Conservation (phyloP, 1,284 basidiomycete species). For the Coriolopsis trogii region DNA sequence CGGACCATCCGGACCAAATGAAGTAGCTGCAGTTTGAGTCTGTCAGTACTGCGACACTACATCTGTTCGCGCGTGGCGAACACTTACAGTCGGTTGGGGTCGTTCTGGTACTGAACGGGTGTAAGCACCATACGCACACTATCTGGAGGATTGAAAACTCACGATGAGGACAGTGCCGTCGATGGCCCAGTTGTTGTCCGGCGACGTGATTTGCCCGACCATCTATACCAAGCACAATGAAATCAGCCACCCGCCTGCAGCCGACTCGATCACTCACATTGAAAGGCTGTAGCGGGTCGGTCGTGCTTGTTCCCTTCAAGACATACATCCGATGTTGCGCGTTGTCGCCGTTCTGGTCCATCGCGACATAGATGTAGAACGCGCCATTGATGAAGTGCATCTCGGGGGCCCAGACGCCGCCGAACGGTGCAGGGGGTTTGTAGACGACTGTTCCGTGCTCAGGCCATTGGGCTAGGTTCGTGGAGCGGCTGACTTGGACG, state of each 20-base stretch:
- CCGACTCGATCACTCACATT: not conserved
- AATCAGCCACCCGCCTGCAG: not conserved
- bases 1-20: slow-evolving; percentile 10
- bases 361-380: slow-evolving; percentile 10
- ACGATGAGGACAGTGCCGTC: slow-evolving; percentile 7
- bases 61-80: too few relatives aligned
- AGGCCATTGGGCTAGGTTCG: slow-evolving; percentile 7
- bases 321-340: slow-evolving; percentile 8
- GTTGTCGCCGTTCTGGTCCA: slow-evolving; percentile 5
- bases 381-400: slow-evolving; percentile 5
- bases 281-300: slow-evolving; percentile 6
- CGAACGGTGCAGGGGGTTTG: not conserved
- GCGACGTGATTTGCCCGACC: slow-evolving; percentile 1
- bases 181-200: slow-evolving; percentile 10
- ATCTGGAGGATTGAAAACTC: not conserved
- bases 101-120: slow-evolving; percentile 3
- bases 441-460: slow-evolving; percentile 1
- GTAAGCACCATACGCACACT: not conserved
- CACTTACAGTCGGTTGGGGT: slow-evolving; percentile 5
- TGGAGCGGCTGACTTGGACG: slow-evolving; percentile 2
- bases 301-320: slow-evolving; percentile 4
- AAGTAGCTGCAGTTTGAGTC: too few relatives aligned
- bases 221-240: not conserved
- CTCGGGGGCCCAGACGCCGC: slow-evolving; percentile 7
- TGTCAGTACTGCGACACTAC: too few relatives aligned